phyloP scores from a whole-genome alignment of 2,329 filamentous ascomycete species.

The Fusarium papillatum region DNA sequence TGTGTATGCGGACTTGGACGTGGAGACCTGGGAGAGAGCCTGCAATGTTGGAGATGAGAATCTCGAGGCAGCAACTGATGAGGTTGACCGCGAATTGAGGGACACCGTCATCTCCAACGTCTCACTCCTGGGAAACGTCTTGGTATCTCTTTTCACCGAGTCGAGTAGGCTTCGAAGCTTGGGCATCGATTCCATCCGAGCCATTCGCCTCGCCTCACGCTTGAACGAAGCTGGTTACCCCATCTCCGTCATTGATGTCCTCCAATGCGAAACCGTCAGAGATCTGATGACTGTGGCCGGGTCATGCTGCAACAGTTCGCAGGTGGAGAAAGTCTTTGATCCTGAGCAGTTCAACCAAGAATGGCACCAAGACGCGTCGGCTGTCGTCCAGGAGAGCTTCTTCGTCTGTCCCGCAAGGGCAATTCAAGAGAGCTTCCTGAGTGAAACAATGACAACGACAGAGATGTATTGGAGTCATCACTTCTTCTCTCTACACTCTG shows the following conservation, averaged over 20 bases:
- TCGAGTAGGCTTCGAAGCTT: conserved; percentile 6
- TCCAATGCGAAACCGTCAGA: conserved; percentile 10
- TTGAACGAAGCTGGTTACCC: conserved; percentile 7
- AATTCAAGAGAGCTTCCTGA: conserved; percentile 3
- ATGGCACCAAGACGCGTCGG: background rate
- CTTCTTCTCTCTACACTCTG: background rate
- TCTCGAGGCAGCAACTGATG: background rate
- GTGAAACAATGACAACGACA: conserved; percentile 4
- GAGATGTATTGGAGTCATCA: conserved; percentile 14
- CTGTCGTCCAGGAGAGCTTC: conserved; percentile 3
- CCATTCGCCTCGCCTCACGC: conserved; percentile 8
- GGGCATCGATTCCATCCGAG: conserved; percentile 13
- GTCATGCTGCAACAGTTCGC: background rate
- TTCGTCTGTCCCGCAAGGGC: conserved; percentile 8
- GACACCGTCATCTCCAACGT: background rate
- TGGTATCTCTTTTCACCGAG: background rate
- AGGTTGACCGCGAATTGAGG: background rate
- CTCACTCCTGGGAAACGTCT: background rate
- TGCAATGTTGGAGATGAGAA: background rate
- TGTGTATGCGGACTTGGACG: background rate
- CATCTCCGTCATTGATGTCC: conserved; percentile 8
- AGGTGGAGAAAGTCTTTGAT: background rate
- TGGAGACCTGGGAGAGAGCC: conserved; percentile 7
- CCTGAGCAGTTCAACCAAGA: conserved; percentile 4
- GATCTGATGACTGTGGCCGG: background rate